These are phyloP conservation scores for Verticillium dahliae DNA, from an alignment of 2,329 filamentous ascomycete genomes.

Conservation along the genomic window DNA sequence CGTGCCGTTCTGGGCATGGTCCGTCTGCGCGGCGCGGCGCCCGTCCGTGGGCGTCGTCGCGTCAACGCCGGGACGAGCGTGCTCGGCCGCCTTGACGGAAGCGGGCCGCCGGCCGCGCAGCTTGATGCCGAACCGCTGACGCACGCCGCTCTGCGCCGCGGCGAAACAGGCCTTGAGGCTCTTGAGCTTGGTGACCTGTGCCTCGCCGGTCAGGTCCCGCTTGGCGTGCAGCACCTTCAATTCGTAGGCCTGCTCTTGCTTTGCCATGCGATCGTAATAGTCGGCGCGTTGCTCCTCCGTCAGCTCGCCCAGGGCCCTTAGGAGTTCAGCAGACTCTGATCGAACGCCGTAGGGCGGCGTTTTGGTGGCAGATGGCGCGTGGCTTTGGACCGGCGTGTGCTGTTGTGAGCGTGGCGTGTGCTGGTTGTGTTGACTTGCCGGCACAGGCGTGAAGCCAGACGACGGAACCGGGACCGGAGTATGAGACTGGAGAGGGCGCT, in stretches of 20 bases:
- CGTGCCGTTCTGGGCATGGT: slow-evolving; percentile 3
- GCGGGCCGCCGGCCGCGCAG: slow-evolving; percentile 41
- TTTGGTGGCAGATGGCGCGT: not conserved
- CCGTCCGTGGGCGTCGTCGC: not conserved
- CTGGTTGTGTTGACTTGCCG: not conserved
- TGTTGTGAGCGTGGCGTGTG: not conserved
- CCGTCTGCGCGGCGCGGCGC: not conserved
- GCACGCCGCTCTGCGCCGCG: slow-evolving; percentile 49
- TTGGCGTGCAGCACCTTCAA: not conserved
- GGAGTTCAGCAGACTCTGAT: not conserved
- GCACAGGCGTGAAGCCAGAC: not conserved
- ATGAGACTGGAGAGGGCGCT: not conserved
- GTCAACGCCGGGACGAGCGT: not conserved
- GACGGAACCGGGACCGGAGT: not conserved
- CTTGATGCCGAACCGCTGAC: slow-evolving; percentile 52
- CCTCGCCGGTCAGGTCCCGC: not conserved
- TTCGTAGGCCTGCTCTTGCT: not conserved
- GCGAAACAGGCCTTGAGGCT: slow-evolving; percentile 45
- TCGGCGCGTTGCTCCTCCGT: not conserved
- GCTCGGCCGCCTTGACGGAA: slow-evolving; percentile 15
- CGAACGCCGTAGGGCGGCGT: not conserved
- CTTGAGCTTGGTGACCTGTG: slow-evolving; percentile 12
- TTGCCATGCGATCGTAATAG: not conserved
- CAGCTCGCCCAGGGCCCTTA: not conserved
- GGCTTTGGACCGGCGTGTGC: not conserved